phyloP scores from a whole-genome alignment of 805 yeast species.

The Metschnikowia reukaufii region DNA sequence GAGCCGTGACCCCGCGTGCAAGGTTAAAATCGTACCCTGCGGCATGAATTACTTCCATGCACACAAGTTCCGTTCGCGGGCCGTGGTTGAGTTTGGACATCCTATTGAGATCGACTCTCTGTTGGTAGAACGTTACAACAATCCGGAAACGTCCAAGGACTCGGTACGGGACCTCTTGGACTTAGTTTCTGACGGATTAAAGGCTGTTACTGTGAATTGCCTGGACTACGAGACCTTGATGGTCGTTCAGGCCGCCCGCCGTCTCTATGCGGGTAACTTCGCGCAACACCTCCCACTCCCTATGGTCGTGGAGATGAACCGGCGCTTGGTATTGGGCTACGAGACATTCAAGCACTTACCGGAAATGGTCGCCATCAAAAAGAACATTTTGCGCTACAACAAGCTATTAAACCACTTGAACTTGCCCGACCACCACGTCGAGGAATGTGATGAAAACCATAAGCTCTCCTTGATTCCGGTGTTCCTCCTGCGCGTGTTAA shows the following conservation, averaged over 20 bases:
- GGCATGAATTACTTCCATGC: conserved; percentile 98
- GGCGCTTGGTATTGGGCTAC: conserved; percentile 83
- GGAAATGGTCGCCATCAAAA: conserved; percentile 56
- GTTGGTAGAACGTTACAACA: conserved; percentile 62
- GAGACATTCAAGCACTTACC: conserved; percentile 71
- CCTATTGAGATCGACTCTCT: conserved; percentile 65
- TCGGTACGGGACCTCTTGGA: conserved; percentile 74
- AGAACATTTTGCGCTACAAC: conserved; percentile 70
- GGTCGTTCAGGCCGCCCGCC: conserved; percentile 88
- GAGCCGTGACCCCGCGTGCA: conserved; percentile 70
- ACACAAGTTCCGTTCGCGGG: conserved; percentile 91
- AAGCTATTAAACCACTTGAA: conserved; percentile 48
- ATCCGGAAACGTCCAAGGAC: conserved; percentile 66
- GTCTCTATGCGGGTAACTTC: conserved; percentile 78
- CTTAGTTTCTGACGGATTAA: conserved; percentile 67
- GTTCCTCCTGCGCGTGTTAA: conserved; percentile 55
- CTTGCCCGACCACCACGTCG: conserved; percentile 61
- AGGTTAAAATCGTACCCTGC: conserved; percentile 89
- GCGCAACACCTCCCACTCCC: conserved; percentile 74
- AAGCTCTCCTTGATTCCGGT: conserved; percentile 50
- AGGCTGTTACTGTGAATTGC: conserved; percentile 83
- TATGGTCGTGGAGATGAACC: conserved; percentile 84
- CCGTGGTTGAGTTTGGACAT: conserved; percentile 90
- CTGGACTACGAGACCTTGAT: conserved; percentile 87
- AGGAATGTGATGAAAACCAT: conserved; percentile 52